Evolutionary conservation across 176 grass and related monocot species (phyloP).

Genomic region (Calamus simplicifolius): DNA sequence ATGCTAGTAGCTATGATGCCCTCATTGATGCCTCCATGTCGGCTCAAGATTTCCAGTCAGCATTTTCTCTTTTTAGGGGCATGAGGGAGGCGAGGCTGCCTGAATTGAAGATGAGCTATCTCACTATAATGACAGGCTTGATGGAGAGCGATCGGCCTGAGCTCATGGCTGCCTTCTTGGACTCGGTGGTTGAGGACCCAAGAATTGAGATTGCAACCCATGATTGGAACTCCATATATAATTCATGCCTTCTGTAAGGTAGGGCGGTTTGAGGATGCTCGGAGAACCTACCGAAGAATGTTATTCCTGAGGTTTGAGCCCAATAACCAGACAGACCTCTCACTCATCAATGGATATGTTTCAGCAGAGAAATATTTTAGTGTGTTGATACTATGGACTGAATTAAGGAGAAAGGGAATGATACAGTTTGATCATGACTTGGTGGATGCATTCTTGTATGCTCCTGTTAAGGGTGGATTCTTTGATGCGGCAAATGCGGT

Average conservation of each 20-base stretch:
- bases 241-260: conserved; percentile 94
- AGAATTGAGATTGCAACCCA: conserved; percentile 79
- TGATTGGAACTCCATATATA: conserved; percentile 97
- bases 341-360: conserved; percentile 86
- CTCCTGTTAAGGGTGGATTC: conserved; percentile 92
- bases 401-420: conserved; percentile 63
- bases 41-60: conserved; percentile 83
- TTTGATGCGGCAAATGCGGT: conserved; percentile 92
- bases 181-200: conserved; percentile 66
- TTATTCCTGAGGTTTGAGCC: conserved; percentile 76
- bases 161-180: conserved; percentile 93
- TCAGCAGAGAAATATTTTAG: conserved; percentile 78
- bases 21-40: conserved; percentile 94
- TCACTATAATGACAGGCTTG: conserved; percentile 97
- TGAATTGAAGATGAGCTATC: conserved; percentile 79
- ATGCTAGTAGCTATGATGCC: conserved; percentile 70
- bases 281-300: conserved; percentile 86
- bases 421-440: conserved; percentile 63
- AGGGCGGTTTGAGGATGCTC: conserved; percentile 81
- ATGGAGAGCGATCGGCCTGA: conserved; percentile 85
- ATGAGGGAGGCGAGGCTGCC: conserved; percentile 82
- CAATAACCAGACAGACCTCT: conserved; percentile 87
- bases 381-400: conserved; percentile 93
- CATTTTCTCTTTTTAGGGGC: conserved; percentile 89
- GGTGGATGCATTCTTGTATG: conserved; percentile 82